Evolutionary conservation across 768 basidiomycete genomes (phyloP).

Genomic region (Lentinula sp.): DNA sequence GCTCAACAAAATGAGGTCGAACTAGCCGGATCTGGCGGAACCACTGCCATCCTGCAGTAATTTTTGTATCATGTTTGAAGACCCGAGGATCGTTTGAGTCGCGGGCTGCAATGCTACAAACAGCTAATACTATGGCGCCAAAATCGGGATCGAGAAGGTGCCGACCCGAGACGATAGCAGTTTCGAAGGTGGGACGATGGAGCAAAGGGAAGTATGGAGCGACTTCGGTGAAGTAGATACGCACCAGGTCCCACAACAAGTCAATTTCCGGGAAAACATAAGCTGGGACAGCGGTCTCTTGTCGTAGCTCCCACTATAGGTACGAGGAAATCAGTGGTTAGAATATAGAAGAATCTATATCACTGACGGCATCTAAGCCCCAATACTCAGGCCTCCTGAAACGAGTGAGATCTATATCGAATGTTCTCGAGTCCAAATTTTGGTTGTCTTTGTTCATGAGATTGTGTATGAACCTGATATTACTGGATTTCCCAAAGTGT

Average conservation of each 20-base stretch:
- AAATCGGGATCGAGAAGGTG: slow-evolving; percentile 19
- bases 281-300: neutral
- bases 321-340: neutral
- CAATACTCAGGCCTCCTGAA: neutral
- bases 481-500: slow-evolving; percentile 2
- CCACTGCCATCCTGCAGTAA: slow-evolving; percentile 23
- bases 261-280: slow-evolving; percentile 25
- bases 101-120: slow-evolving; percentile 46
- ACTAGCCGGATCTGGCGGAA: slow-evolving; percentile 30
- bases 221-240: slow-evolving; percentile 38
- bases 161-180: slow-evolving; percentile 17
- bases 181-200: slow-evolving; percentile 44
- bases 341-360: neutral
- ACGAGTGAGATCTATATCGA: neutral
- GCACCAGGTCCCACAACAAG: slow-evolving; percentile 33
- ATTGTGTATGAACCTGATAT: neutral
- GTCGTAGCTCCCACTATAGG: neutral
- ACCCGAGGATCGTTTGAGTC: slow-evolving; percentile 37
- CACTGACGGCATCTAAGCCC: neutral
- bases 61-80: slow-evolving; percentile 6
- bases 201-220: slow-evolving; percentile 40
- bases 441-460: neutral
- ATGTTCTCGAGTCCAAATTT: neutral
- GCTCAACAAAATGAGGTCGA: slow-evolving; percentile 24
- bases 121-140: slow-evolving; percentile 35